Evolutionary conservation across 176 grass and related monocot genomes (phyloP).

Genomic region (Aegilops bicornis): DNA sequence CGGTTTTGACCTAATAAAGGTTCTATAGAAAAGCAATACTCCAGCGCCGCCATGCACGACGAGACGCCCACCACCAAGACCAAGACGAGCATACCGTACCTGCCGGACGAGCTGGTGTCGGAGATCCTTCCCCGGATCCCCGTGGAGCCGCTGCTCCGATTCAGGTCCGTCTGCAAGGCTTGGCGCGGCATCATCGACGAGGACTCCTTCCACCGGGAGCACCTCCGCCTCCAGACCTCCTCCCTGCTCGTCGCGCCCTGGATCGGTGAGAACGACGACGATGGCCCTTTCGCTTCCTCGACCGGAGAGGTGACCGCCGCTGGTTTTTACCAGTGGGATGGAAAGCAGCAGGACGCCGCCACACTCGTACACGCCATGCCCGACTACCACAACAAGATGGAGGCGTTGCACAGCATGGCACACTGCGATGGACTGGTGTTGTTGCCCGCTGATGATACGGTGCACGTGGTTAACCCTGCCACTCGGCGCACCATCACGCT

Average conservation of each 20-base stretch:
- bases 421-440: too few relatives aligned
- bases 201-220: neutral
- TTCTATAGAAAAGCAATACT: too few relatives aligned
- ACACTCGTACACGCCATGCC: too few relatives aligned
- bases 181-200: neutral
- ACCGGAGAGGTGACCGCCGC: neutral
- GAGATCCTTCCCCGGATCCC: neutral
- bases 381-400: too few relatives aligned
- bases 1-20: too few relatives aligned
- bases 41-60: too few relatives aligned
- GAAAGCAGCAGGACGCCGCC: neutral
- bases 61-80: too few relatives aligned
- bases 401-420: too few relatives aligned
- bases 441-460: too few relatives aligned
- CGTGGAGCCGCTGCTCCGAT: neutral
- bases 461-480: too few relatives aligned
- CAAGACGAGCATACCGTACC: neutral
- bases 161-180: neutral
- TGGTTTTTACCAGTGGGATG: neutral
- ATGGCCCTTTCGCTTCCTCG: too few relatives aligned
- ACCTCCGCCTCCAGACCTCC: neutral
- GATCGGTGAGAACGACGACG: neutral
- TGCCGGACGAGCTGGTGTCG: neutral
- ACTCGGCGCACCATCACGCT: too few relatives aligned
- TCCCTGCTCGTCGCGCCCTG: neutral